Conservation (phyloP, 805 yeast genomes). For the Schwanniomyces sp. region DNA sequence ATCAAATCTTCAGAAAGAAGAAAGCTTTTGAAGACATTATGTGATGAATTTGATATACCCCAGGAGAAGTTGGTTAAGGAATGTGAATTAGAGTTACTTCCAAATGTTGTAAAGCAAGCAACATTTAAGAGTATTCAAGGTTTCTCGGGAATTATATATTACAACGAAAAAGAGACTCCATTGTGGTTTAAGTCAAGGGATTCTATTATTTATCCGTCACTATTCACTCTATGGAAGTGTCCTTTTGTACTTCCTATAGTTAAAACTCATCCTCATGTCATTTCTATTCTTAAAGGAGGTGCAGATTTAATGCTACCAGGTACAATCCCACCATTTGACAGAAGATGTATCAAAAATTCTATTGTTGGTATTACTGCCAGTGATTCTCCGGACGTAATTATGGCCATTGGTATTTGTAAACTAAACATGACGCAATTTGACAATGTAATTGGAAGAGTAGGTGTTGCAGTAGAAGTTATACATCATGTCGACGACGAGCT, state of each 20-base stretch:
- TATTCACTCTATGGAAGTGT: slow-evolving; percentile 68
- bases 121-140: slow-evolving; percentile 56
- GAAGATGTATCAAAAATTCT: slow-evolving; percentile 45
- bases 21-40: slow-evolving; percentile 45
- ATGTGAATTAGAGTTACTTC: slow-evolving; percentile 43
- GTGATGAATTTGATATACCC: slow-evolving; percentile 41
- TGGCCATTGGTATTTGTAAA: slow-evolving; percentile 70
- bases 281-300: slow-evolving; percentile 69
- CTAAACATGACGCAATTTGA: slow-evolving; percentile 45
- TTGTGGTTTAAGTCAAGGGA: slow-evolving; percentile 69
- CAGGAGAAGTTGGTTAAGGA: slow-evolving; percentile 41
- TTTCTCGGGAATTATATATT: slow-evolving; percentile 61
- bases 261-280: slow-evolving; percentile 70
- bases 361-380: slow-evolving; percentile 72
- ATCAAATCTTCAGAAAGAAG: slow-evolving; percentile 81
- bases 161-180: slow-evolving; percentile 64
- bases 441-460: slow-evolving; percentile 61
- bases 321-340: slow-evolving; percentile 58
- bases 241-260: slow-evolving; percentile 68
- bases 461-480: slow-evolving; percentile 75
- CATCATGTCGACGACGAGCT: slow-evolving; percentile 71
- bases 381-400: slow-evolving; percentile 57
- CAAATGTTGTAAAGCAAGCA: slow-evolving; percentile 59
- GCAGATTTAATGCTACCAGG: slow-evolving; percentile 85
- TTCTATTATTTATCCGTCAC: slow-evolving; percentile 61